These are phyloP conservation scores for Ustilago hordei DNA, from an alignment of 1,284 basidiomycete species.

Conservation along the genomic window DNA sequence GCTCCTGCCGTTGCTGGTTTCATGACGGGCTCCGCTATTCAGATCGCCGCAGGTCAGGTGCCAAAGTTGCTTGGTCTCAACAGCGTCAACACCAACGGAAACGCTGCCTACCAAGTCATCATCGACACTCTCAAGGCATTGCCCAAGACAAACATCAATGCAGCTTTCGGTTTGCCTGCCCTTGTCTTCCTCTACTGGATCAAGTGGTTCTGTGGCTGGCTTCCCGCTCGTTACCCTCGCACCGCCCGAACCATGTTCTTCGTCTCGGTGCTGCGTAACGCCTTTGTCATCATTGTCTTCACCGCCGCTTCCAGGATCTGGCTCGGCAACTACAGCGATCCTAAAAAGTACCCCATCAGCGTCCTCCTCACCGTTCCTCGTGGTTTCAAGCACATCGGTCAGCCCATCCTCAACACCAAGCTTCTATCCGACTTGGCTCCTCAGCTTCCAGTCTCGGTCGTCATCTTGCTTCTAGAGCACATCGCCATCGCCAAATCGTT, in stretches of 20 bases:
- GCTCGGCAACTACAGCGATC: constrained; percentile 55
- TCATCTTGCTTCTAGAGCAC: constrained; percentile 94
- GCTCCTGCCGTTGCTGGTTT: constrained; percentile 90
- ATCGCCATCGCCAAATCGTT: constrained; percentile 94
- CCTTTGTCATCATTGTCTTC: constrained; percentile 71
- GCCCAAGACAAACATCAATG: constrained; percentile 79
- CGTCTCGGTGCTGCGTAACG: constrained; percentile 65
- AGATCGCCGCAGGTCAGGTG: constrained; percentile 67
- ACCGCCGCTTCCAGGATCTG: constrained; percentile 72
- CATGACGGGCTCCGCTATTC: constrained; percentile 72
- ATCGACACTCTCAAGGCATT: constrained; percentile 92
- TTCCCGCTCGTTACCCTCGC: constrained; percentile 78
- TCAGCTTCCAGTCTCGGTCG: constrained; percentile 89
- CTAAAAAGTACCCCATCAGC: constrained; percentile 84
- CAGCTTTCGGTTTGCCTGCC: constrained; percentile 87
- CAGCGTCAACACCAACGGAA: constrained; percentile 56
- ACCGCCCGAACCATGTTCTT: constrained; percentile 76
- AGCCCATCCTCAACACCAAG: constrained; percentile 76
- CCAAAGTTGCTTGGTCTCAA: constrained; percentile 65
- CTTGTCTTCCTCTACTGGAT: constrained; percentile 81
- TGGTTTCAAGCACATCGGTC: constrained; percentile 76
- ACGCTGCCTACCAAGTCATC: constrained; percentile 83
- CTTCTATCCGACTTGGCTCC: constrained; percentile 80
- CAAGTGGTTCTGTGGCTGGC: constrained; percentile 76
- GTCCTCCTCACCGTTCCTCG: constrained; percentile 80